phyloP scores from a whole-genome alignment of 257 asterid genomes.

The Petrea volubilis region DNA sequence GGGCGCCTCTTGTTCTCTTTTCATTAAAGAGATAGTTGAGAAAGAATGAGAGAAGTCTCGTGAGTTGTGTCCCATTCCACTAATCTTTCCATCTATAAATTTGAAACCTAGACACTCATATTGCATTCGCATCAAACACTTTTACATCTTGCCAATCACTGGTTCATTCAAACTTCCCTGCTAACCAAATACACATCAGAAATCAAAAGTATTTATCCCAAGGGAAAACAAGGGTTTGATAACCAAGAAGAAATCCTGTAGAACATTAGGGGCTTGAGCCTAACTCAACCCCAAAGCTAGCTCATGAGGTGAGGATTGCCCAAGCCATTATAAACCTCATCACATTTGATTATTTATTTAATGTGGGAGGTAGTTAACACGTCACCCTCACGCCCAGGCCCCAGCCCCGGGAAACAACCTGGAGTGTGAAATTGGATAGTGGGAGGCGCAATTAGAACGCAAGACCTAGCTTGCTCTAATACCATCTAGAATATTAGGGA shows the following conservation, averaged over 20 bases:
- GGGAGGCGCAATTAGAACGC: no score
- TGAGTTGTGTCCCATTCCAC: background rate
- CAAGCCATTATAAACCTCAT: no score
- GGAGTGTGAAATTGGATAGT: no score
- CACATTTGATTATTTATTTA: no score
- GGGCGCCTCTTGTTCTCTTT: background rate
- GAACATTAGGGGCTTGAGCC: no score
- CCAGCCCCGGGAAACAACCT: no score
- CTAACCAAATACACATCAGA: background rate
- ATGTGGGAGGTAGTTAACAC: no score
- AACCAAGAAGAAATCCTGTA: slow-evolving; percentile 3
- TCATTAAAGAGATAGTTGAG: background rate
- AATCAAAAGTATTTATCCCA: background rate
- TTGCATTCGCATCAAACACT: background rate
- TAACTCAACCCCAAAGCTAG: no score
- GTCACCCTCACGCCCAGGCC: no score
- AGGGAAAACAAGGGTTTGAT: background rate
- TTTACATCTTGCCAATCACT: background rate
- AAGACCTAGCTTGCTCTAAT: no score
- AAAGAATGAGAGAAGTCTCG: background rate
- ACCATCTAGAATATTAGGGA: no score
- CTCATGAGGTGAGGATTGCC: no score
- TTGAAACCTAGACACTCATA: background rate
- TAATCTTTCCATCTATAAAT: background rate
- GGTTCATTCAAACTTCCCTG: background rate